Conservation (phyloP, 2,329 filamentous ascomycete genomes). For the Xylaria sp. region DNA sequence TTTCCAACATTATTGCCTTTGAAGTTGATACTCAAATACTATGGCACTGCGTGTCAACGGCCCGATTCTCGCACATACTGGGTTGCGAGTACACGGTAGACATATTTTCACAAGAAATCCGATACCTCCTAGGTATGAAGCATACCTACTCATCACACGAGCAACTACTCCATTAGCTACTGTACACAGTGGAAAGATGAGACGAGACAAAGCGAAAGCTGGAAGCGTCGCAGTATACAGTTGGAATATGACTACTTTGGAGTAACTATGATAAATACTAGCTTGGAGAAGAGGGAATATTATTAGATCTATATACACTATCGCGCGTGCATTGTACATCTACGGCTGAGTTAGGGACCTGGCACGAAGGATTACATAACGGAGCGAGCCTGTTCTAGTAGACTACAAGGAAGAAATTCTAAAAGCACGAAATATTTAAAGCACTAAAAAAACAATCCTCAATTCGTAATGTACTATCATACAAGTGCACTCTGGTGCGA, state of each 20-base stretch:
- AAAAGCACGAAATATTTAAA: conserved; percentile 58
- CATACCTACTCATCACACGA: neutral
- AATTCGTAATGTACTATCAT: conserved; percentile 46
- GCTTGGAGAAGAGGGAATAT: neutral
- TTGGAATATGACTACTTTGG: neutral
- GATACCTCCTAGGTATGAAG: neutral
- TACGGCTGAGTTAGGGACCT: neutral
- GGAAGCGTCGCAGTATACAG: neutral
- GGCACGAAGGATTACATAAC: neutral
- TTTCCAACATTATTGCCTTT: neutral
- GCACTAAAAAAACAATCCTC: conserved; percentile 27
- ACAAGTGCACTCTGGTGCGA: conserved; percentile 42
- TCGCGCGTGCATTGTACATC: neutral
- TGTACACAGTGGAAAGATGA: neutral
- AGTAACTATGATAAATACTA: neutral
- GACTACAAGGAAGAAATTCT: neutral
- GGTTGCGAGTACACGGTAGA: neutral
- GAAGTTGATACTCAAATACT: neutral
- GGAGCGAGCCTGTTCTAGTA: neutral
- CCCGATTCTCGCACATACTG: neutral
- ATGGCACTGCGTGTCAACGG: neutral
- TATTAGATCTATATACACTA: neutral
- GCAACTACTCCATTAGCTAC: neutral
- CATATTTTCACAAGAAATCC: neutral
- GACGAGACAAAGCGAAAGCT: neutral